Evolutionary conservation across 192 early-diverging fungal species (phyloP).

Genomic region (Gryganskiella cystojenkinii): DNA sequence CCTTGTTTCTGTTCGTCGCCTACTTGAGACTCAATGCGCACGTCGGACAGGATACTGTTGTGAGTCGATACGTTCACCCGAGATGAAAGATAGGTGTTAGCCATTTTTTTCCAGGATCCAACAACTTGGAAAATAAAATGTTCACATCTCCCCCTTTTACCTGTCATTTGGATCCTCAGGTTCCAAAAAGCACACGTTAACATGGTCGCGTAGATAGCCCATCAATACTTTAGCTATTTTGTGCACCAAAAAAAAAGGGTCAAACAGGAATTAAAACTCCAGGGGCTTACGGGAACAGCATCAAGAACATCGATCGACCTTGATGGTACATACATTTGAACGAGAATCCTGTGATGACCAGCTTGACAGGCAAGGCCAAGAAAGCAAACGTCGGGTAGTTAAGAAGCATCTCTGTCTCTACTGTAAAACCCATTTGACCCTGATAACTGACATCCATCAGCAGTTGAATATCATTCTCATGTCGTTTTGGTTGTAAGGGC

Average conservation of each 20-base stretch:
- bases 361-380: conserved; percentile 75
- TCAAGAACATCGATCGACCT: too few relatives aligned
- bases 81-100: too few relatives aligned
- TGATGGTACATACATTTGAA: conserved; percentile 62
- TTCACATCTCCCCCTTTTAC: conserved; percentile 39
- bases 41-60: conserved; percentile 67
- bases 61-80: too few relatives aligned
- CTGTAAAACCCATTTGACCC: conserved; percentile 77
- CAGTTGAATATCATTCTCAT: conserved; percentile 78
- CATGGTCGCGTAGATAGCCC: conserved; percentile 69
- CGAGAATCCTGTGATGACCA: conserved; percentile 75
- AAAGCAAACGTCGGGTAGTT: conserved; percentile 83
- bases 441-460: conserved; percentile 70
- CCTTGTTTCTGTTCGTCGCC: conserved; percentile 77
- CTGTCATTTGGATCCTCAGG: conserved; percentile 63
- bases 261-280: neutral
- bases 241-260: neutral
- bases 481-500: conserved; percentile 18
- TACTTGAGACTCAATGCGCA: conserved; percentile 72
- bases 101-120: too few relatives aligned
- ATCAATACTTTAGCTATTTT: conserved; percentile 70
- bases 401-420: conserved; percentile 75
- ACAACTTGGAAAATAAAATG: too few relatives aligned
- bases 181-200: conserved; percentile 80
- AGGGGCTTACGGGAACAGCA: too few relatives aligned